Percentiles rank a stretch among this genome's conserved stretches.
Evolutionary conservation across 768 basidiomycete species (phyloP).

Genomic region (Mycena crocata): DNA sequence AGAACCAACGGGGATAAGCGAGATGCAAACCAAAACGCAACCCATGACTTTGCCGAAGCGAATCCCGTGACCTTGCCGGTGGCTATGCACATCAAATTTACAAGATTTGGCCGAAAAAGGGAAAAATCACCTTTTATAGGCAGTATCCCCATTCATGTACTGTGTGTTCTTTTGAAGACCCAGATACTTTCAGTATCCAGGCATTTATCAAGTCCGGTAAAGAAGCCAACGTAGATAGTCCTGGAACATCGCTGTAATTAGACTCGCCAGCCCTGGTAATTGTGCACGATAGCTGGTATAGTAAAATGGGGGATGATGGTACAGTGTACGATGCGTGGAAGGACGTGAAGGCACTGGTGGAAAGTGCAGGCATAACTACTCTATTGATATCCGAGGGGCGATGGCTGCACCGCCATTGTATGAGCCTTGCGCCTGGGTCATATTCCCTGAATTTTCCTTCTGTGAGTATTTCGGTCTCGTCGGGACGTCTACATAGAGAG

Average conservation of each 20-base stretch:
- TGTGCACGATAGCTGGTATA: conserved; percentile 27
- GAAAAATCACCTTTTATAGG: too few species aligned
- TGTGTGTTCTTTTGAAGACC: too few species aligned
- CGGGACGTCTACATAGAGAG: conserved; percentile 56
- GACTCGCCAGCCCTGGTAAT: not conserved
- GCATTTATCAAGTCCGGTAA: not conserved
- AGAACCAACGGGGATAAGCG: too few species aligned
- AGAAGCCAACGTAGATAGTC: conserved; percentile 10
- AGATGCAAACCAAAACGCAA: too few species aligned
- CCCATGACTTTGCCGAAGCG: too few species aligned
- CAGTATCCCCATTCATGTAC: too few species aligned
- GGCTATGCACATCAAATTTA: too few species aligned
- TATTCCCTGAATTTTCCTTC: conserved; percentile 53
- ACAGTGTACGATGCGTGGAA: conserved; percentile 27
- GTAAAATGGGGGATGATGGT: conserved; percentile 23
- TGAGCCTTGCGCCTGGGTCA: conserved; percentile 59
- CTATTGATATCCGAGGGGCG: conserved; percentile 80
- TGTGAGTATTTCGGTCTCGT: conserved; percentile 57
- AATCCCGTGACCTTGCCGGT: too few species aligned
- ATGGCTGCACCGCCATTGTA: conserved; percentile 67
- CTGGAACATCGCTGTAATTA: conserved; percentile 4
- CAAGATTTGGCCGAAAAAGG: too few species aligned
- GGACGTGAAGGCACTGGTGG: conserved; percentile 5
- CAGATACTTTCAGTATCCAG: not conserved
- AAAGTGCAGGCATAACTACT: conserved; percentile 52